Base-by-base conservation (phyloP, 1,139 yeast genomes). In the Trichomonascaceae sp. region DNA sequence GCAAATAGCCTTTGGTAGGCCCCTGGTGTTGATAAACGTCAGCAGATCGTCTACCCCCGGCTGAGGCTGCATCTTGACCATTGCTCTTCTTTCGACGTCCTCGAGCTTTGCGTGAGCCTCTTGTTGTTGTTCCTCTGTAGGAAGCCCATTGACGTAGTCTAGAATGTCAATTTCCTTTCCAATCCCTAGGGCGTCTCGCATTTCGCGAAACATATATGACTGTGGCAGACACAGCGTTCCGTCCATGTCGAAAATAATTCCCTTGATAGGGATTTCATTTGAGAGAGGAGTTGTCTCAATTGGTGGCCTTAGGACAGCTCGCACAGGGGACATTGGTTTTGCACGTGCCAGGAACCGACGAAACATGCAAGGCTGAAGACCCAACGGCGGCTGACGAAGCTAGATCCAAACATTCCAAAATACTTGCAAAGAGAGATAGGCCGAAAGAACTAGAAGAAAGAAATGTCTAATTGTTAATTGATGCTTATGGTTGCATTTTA, bases 161-260 rank as follows among this genome's bases (percentile, higher is more conserved):
- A 75, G 53, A 27, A 75, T 70, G 48, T 75, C 81, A 4, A 63
- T 45, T 0, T 59, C 48, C 26, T 59, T 59, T 33, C 62, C 66
- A 16, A 74, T 60, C 2, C 73, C 71, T 17, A 74, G 56, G 0
- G 73, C 74, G 13, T 61, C 59, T 37, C 81, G 58, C 81, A 75
- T 74, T 34, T 68, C 68, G 54, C 60, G 58, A 50, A 75, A 75
- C 81, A 75, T 75, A 69, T 76, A 71, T 0, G 74, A 69, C 54
- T 61, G 79, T 1, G 82, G 80, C 17, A 67, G 56, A 42, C 78
- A 71, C 33, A 75, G 47, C 0, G 81, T 75, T 4, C 82, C 82
- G 45, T 75, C 82, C 82, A 75, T 74, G 43, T 75, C 82, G 45
- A 75, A 75, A 1, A 75, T 60, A 4, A 75, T 50, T 0, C 78